Conservation (phyloP, 805 yeast species). For the Starmerella stellata region DNA sequence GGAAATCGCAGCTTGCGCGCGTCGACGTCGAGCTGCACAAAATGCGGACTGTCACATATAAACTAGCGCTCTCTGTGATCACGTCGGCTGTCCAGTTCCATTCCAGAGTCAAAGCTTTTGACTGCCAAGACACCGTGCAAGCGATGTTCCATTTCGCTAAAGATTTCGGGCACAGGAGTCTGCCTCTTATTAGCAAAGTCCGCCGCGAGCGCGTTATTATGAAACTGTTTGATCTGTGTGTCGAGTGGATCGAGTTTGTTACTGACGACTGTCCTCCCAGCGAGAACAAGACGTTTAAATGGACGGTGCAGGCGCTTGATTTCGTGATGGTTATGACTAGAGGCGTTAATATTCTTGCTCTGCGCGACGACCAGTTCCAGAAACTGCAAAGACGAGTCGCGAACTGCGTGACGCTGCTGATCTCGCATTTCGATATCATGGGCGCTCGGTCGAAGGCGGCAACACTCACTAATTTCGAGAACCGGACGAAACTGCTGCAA, state of each 20-base stretch:
- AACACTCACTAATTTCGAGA: constrained; percentile 26
- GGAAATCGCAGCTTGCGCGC: constrained; percentile 46
- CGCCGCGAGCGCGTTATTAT: constrained; percentile 51
- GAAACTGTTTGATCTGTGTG: constrained; percentile 53
- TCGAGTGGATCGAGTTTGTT: constrained; percentile 83
- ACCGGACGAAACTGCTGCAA: constrained; percentile 17
- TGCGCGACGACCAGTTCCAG: constrained; percentile 59
- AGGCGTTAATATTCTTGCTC: constrained; percentile 70
- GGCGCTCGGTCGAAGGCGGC: constrained; percentile 77
- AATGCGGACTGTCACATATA: constrained; percentile 47
- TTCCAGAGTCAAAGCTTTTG: constrained; percentile 39
- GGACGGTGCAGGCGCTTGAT: constrained; percentile 92
- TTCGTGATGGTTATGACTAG: constrained; percentile 88
- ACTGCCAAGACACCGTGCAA: constrained; percentile 61
- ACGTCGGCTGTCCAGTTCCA: constrained; percentile 37
- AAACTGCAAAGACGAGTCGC: constrained; percentile 67
- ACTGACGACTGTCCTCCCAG: constrained; percentile 91
- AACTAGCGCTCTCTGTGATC: constrained; percentile 46
- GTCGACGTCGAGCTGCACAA: constrained; percentile 57
- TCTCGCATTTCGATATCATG: constrained; percentile 95
- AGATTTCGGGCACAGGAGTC: constrained; percentile 61
- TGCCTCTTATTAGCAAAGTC: constrained; percentile 43
- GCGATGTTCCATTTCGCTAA: constrained; percentile 58
- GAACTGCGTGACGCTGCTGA: constrained; percentile 79
- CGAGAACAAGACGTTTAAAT: constrained; percentile 74